Percentiles rank a stretch among this genome's conserved stretches.
Evolutionary conservation across 2,329 filamentous ascomycete species (phyloP).

Genomic region (Gremmenia infestans): DNA sequence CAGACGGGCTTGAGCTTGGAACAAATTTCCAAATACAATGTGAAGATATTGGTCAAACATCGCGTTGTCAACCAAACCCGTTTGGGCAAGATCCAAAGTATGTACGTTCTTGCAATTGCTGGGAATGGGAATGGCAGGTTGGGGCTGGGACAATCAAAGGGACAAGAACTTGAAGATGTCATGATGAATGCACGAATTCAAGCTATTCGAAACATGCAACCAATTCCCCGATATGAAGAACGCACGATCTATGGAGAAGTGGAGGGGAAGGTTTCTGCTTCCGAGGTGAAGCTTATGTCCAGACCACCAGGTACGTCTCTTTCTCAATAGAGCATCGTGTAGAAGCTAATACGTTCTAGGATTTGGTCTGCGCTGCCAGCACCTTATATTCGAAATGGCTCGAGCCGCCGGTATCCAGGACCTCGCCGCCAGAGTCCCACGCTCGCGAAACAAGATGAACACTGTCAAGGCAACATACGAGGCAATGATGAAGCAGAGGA

Average conservation of each 20-base stretch:
- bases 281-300: conserved; percentile 73
- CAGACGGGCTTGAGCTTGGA: conserved; percentile 49
- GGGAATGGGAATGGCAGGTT: conserved; percentile 83
- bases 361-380: conserved; percentile 87
- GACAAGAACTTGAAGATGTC: conserved; percentile 65
- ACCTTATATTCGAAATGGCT: conserved; percentile 92
- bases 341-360: conserved; percentile 47
- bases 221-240: conserved; percentile 86
- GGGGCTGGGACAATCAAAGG: conserved; percentile 87
- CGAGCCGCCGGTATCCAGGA: conserved; percentile 82
- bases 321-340: not conserved
- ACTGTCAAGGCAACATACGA: conserved; percentile 86
- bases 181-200: conserved; percentile 67
- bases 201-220: conserved; percentile 87
- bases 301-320: conserved; percentile 74
- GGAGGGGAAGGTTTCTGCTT: conserved; percentile 80
- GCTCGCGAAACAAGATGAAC: conserved; percentile 95
- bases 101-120: conserved; percentile 73
- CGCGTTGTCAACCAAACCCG: conserved; percentile 87
- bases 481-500: conserved; percentile 74
- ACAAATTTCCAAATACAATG: conserved; percentile 51
- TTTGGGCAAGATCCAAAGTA: conserved; percentile 82
- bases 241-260: conserved; percentile 87
- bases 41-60: conserved; percentile 71
- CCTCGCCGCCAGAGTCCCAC: conserved; percentile 74